Conservation (phyloP, 306 rosid species). For the Canavalia ensiformis region DNA sequence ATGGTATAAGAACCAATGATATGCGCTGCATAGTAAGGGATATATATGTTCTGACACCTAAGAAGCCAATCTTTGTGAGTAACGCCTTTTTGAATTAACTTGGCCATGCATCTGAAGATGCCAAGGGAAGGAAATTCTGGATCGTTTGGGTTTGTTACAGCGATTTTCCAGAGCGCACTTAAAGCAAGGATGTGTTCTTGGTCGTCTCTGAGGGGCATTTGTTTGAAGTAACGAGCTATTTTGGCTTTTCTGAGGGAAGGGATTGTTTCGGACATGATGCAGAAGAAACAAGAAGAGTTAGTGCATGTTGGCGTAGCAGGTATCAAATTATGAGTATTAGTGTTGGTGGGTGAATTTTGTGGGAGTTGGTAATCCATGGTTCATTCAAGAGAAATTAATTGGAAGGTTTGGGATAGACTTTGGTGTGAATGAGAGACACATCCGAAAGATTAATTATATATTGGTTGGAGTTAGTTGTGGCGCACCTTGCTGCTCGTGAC, state of each 20-base stretch:
- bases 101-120: conserved; percentile 69
- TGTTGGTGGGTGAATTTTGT: conserved; percentile 26
- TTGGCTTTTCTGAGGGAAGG: conserved; percentile 53
- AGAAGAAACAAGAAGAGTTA: conserved; percentile 66
- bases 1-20: conserved; percentile 74
- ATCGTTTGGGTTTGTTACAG: conserved; percentile 64
- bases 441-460: conserved; percentile 28
- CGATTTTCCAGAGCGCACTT: conserved; percentile 71
- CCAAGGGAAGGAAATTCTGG: conserved; percentile 77
- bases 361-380: conserved; percentile 51
- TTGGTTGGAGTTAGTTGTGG: conserved; percentile 37
- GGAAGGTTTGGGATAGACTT: conserved; percentile 5
- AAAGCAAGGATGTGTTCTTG: conserved; percentile 62
- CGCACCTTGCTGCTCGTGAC: conserved; percentile 41
- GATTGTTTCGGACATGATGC: conserved; percentile 65
- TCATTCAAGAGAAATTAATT: neutral
- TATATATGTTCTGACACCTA: conserved; percentile 63
- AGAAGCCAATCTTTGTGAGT: conserved; percentile 62
- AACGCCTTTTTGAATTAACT: conserved; percentile 62
- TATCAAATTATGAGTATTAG: conserved; percentile 7
- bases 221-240: conserved; percentile 58
- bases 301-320: conserved; percentile 43
- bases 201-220: conserved; percentile 61
- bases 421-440: neutral
- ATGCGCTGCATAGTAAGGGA: conserved; percentile 83